These are phyloP conservation scores for Clarireedia monteithiana DNA, from an alignment of 2,329 filamentous ascomycete genomes.

Conservation along the genomic window DNA sequence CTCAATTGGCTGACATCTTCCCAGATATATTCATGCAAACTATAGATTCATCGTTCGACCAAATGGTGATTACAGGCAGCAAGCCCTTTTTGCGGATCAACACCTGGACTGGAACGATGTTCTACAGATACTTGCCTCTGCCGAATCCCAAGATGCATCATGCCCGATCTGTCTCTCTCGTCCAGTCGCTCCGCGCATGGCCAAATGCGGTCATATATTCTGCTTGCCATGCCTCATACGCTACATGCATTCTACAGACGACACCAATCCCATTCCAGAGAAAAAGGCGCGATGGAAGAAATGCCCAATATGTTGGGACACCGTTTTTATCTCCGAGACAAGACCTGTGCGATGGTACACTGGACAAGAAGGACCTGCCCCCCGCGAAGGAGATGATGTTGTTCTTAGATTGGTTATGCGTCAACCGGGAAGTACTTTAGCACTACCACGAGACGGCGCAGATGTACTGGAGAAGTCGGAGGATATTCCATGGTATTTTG, in stretches of 20 bases:
- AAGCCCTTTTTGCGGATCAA: constrained; percentile 79
- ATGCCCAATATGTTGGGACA: constrained; percentile 92
- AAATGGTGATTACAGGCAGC: constrained; percentile 66
- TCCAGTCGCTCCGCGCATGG: constrained; percentile 92
- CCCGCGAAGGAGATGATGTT: constrained; percentile 80
- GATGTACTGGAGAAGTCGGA: constrained; percentile 62
- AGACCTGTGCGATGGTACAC: constrained; percentile 85
- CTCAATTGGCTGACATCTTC: neutral
- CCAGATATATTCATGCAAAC: constrained; percentile 84
- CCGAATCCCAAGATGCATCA: constrained; percentile 77
- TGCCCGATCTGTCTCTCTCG: constrained; percentile 94
- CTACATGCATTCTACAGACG: constrained; percentile 87
- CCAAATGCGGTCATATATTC: constrained; percentile 94
- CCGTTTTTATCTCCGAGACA: constrained; percentile 84
- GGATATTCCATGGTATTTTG: constrained; percentile 90
- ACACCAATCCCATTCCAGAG: constrained; percentile 48
- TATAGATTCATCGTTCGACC: constrained; percentile 95
- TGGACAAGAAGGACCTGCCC: constrained; percentile 76
- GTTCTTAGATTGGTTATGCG: constrained; percentile 81
- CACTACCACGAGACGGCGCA: constrained; percentile 72
- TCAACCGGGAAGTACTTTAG: constrained; percentile 72
- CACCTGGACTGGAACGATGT: constrained; percentile 88
- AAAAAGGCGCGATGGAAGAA: constrained; percentile 82
- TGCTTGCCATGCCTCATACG: constrained; percentile 88
- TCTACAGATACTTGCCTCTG: constrained; percentile 83